Evolutionary conservation across 2,329 filamentous ascomycete genomes (phyloP), one percentile per base, ranked within the genome.

Genomic region (Curvularia sp.): DNA sequence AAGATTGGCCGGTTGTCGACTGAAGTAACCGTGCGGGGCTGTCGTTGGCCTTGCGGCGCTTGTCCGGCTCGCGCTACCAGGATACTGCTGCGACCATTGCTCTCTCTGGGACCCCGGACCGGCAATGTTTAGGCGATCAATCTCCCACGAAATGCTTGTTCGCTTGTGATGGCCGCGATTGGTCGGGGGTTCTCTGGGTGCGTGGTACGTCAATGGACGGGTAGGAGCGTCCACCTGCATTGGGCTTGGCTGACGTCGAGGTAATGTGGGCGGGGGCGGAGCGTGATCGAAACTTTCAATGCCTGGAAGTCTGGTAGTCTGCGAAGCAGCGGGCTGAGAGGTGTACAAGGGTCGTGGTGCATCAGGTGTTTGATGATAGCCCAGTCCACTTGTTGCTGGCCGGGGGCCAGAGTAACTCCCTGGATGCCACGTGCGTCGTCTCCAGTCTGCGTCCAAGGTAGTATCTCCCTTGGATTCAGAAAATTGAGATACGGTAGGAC

Each of bases 221-320:
- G 68, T 85, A 75, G 80, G 80, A 42, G 78, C 70, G 65, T 96
- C 92, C 9, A 93, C 79, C 71, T 90, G 85, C 91, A 95, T 93
- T 0, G 92, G 91, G 52, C 91, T 93, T 2, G 86, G 82, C 53
- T 85, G 84, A 47, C 89, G 86, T 49, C 86, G 84, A 1, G 86
- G 85, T 0, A 90, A 86, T 12, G 82, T 75, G 0, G 87, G 84
- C 20, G 85, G 85, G 57, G 85, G 85, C 26, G 87, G 89, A 24
- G 91, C 82, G 55, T 91, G 88, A 70, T 94, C 92, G 68, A 97
- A 97, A 15, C 92, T 96, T 74, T 96, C 92, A 65, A 97, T 97
- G 13, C 93, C 93, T 0, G 93, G 93, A 13, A 97, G 83, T 39
- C 92, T 87, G 13, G 92, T 81, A 4, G 83, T 85, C 66, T 89